These are phyloP conservation scores for Hypoxylon subgilvum DNA, from an alignment of 495 filamentous ascomycete genomes.

Conservation along the genomic window DNA sequence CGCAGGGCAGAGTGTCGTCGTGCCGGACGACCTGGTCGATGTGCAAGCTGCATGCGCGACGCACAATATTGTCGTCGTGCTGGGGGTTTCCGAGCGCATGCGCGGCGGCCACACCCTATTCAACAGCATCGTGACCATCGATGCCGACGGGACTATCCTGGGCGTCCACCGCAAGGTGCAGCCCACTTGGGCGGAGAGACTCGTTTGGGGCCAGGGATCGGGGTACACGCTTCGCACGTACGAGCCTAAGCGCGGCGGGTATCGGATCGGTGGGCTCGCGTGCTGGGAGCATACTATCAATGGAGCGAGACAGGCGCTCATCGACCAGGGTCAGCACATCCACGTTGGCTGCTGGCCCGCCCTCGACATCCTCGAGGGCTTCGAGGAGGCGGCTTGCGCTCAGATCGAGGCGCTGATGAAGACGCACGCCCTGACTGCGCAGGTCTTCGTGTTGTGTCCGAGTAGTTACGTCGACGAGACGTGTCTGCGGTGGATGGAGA, in stretches of 20 bases:
- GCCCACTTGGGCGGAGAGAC: conserved; percentile 55
- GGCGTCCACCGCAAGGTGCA: conserved; percentile 57
- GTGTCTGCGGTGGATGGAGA: conserved; percentile 51
- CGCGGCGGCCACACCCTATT: conserved; percentile 46
- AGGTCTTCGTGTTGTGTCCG: conserved; percentile 49
- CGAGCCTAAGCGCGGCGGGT: conserved; percentile 29
- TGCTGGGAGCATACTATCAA: conserved; percentile 60
- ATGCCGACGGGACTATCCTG: conserved; percentile 47
- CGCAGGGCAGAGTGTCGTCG: conserved; percentile 45
- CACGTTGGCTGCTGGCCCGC: conserved; percentile 52
- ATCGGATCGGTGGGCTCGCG: conserved; percentile 52
- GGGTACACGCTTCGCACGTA: conserved; percentile 45
- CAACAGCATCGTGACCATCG: conserved; percentile 52
- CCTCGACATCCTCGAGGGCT: conserved; percentile 46
- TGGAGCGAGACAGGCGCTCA: conserved; percentile 50
- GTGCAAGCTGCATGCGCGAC: conserved; percentile 45
- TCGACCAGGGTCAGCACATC: conserved; percentile 47
- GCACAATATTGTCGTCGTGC: conserved; percentile 39
- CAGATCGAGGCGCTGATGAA: conserved; percentile 56
- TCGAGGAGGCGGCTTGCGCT: conserved; percentile 42
- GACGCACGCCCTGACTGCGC: conserved; percentile 50
- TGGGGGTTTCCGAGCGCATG: conserved; percentile 51
- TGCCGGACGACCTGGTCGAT: conserved; percentile 41
- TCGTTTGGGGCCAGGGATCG: conserved; percentile 53
- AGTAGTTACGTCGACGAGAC: conserved; percentile 49